phyloP scores from a whole-genome alignment of 257 asterid species.

The Schizonepeta tenuifolia region DNA sequence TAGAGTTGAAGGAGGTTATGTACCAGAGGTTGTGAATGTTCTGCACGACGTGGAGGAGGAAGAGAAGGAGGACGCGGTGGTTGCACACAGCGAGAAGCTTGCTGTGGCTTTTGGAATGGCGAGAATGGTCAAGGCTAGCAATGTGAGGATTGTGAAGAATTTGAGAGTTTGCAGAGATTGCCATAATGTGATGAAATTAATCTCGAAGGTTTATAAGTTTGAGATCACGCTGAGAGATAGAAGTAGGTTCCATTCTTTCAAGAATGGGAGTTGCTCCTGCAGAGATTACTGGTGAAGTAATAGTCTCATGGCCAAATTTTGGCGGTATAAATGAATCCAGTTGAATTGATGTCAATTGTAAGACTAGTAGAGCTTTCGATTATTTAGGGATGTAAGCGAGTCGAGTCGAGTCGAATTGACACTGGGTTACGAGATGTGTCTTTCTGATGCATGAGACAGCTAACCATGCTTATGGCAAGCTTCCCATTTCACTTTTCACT shows the following conservation, averaged over 20 bases:
- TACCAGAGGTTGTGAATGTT: slow-evolving; percentile 52
- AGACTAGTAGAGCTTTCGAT: no score
- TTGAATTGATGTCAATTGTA: no score
- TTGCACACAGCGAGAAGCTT: slow-evolving; percentile 73
- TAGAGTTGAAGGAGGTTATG: slow-evolving; percentile 59
- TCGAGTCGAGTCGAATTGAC: no score
- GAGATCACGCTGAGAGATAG: slow-evolving; percentile 72
- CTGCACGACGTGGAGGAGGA: slow-evolving; percentile 70
- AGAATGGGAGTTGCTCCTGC: slow-evolving; percentile 66
- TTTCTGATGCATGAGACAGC: no score
- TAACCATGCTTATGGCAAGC: no score
- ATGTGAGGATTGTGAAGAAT: slow-evolving; percentile 65
- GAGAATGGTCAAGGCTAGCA: slow-evolving; percentile 45
- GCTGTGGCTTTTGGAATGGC: slow-evolving; percentile 72
- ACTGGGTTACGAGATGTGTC: no score
- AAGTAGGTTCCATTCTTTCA: slow-evolving; percentile 68
- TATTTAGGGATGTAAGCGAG: no score
- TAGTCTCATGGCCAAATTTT: no score
- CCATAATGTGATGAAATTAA: slow-evolving; percentile 67
- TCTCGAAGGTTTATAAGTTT: slow-evolving; percentile 55
- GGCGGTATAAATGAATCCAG: no score
- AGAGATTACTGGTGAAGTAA: slow-evolving; percentile 64
- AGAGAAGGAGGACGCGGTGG: slow-evolving; percentile 66
- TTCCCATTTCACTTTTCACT: no score
- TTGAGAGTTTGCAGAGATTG: slow-evolving; percentile 80